Conservation (phyloP, 257 asterid genomes). For the Primulina tabacum region DNA sequence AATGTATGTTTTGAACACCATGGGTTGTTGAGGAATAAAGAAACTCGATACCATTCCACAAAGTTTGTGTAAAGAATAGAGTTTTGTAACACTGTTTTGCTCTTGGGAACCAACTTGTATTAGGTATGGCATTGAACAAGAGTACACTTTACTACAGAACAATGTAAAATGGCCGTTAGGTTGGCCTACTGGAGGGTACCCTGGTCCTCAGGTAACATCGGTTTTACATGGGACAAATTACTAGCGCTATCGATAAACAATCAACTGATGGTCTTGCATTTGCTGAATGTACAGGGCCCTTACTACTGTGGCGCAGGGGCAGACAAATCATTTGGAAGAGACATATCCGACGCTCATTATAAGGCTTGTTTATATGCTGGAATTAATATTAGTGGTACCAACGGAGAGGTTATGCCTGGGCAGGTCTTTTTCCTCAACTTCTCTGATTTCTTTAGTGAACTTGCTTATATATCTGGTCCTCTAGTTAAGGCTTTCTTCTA, state of each 20-base stretch:
- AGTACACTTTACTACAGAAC: conserved; percentile 74
- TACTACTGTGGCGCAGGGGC: conserved; percentile 96
- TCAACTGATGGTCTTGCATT: conserved; percentile 9
- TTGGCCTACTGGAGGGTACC: conserved; percentile 97
- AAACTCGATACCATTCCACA: background rate
- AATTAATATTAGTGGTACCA: conserved; percentile 91
- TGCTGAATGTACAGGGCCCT: conserved; percentile 65
- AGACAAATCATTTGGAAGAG: conserved; percentile 93
- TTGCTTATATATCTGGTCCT: conserved; percentile 12
- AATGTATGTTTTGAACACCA: background rate
- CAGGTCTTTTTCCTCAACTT: conserved; percentile 55
- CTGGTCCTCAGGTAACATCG: conserved; percentile 87
- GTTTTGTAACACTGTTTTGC: background rate
- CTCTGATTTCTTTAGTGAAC: background rate
- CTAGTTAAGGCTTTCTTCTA: conserved; percentile 6
- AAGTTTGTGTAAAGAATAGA: background rate
- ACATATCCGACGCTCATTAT: conserved; percentile 95
- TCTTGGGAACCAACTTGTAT: conserved; percentile 21
- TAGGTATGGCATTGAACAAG: conserved; percentile 96
- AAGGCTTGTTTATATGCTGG: conserved; percentile 99
- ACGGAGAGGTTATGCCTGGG: conserved; percentile 99
- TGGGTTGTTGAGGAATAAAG: background rate
- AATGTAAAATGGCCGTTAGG: conserved; percentile 92
- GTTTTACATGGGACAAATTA: background rate
- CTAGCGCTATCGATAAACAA: background rate